A percentile compares a stretch with the other conserved stretches of the same genome.
phyloP scores from a whole-genome alignment of 1,284 basidiomycete species.

The Sanguinoderma infundibulare region DNA sequence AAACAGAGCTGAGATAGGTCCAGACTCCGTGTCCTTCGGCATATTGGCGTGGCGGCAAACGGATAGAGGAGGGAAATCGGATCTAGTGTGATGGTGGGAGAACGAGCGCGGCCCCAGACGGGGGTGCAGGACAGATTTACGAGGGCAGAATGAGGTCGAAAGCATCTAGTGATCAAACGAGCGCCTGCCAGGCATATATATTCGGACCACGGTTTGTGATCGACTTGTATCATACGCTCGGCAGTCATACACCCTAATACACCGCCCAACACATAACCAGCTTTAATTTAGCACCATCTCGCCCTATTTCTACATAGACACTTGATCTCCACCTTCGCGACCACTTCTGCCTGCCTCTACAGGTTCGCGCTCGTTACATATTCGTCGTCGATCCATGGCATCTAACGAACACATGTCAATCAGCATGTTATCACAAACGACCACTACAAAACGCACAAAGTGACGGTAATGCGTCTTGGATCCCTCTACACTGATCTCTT shows the following conservation, averaged over 20 bases:
- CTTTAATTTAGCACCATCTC: not conserved
- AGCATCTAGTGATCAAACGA: conserved; percentile 1
- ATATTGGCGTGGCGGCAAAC: conserved; percentile 39
- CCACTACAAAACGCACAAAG: conserved; percentile 40
- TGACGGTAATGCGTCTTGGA: conserved; percentile 61
- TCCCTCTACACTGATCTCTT: conserved; percentile 64
- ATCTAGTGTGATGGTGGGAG: conserved; percentile 1
- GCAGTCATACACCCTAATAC: too few relatives aligned
- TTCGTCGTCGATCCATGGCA: not conserved
- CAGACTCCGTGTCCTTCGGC: conserved; percentile 63
- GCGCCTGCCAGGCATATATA: too few relatives aligned
- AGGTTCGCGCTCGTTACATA: too few relatives aligned
- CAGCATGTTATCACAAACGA: not conserved
- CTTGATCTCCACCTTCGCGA: not conserved
- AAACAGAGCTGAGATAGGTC: conserved; percentile 83
- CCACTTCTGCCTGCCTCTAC: not conserved
- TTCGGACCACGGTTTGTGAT: too few relatives aligned
- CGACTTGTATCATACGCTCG: too few relatives aligned
- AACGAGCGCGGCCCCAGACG: not conserved
- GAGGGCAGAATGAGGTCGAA: conserved; percentile 1
- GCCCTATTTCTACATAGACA: not conserved
- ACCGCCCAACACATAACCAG: not conserved
- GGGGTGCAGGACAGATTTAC: not conserved
- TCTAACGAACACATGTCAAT: not conserved
- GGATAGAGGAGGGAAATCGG: not conserved